phyloP scores from a whole-genome alignment of 345 rosid genomes.

The Eucalyptus erythrocorys region DNA sequence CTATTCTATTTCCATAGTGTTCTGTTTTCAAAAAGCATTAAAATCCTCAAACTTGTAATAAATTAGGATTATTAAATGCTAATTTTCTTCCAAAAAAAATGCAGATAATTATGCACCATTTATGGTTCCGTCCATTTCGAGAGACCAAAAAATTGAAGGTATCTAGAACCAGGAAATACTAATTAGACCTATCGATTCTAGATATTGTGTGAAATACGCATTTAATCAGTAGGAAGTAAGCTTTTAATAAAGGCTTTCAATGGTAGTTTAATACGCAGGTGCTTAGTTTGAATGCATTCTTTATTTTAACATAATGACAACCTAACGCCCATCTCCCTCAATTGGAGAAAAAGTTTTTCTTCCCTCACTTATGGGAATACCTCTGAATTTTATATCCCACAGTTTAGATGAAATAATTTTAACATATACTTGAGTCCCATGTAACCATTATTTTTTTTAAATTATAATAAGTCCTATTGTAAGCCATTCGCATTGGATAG shows the following conservation, averaged over 20 bases:
- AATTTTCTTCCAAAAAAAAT: background rate
- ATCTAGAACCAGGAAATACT: too few species aligned
- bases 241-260: too few species aligned
- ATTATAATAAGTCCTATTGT: background rate
- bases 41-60: background rate
- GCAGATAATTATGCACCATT: background rate
- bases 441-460: too few species aligned
- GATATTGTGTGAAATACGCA: rapidly evolving
- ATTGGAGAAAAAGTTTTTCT: too few species aligned
- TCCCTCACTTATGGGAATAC: too few species aligned
- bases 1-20: background rate
- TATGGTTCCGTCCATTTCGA: background rate
- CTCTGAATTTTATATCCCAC: rapidly evolving
- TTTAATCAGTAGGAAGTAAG: rapidly evolving
- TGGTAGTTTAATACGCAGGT: rapidly evolving
- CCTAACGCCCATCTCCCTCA: rapidly evolving
- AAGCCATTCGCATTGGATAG: background rate
- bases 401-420: too few species aligned
- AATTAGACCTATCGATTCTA: rapidly evolving
- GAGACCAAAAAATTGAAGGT: background rate
- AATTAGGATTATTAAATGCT: background rate
- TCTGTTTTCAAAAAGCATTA: background rate
- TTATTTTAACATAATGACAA: too few species aligned
- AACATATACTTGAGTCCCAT: background rate
- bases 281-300: too few species aligned